A percentile compares a stretch with the other conserved stretches of the same genome.
Conservation (phyloP, 2,329 filamentous ascomycete genomes). For the Fusarium miscanthi region DNA sequence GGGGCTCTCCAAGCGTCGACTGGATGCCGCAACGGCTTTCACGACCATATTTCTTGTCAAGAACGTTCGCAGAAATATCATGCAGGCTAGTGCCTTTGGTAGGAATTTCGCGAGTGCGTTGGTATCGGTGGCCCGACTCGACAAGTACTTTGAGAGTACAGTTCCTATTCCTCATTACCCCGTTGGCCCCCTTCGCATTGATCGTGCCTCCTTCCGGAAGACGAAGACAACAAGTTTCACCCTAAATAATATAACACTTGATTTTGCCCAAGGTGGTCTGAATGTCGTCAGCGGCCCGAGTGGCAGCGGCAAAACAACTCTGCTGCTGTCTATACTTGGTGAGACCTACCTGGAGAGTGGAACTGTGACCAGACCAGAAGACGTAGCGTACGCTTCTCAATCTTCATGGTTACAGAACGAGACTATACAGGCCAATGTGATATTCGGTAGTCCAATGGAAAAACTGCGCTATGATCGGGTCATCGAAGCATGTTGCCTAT, state of each 20-base stretch:
- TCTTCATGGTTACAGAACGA: conserved; percentile 69
- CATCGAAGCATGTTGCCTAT: conserved; percentile 65
- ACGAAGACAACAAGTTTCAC: conserved; percentile 62
- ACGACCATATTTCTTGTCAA: conserved; percentile 66
- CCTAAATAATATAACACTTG: conserved; percentile 60
- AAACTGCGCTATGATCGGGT: conserved; percentile 64
- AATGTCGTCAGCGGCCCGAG: conserved; percentile 66
- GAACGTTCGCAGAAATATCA: conserved; percentile 63
- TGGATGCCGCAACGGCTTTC: conserved; percentile 68
- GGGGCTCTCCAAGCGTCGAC: conserved; percentile 57
- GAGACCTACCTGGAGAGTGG: conserved; percentile 64
- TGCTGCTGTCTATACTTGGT: conserved; percentile 65
- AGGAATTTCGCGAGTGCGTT: conserved; percentile 51
- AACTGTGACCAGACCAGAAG: conserved; percentile 59
- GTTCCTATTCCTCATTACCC: conserved; percentile 61
- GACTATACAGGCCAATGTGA: conserved; percentile 65
- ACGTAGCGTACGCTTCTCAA: conserved; percentile 68
- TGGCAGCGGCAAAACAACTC: conserved; percentile 67
- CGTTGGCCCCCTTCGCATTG: conserved; percentile 60
- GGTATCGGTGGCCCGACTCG: conserved; percentile 62
- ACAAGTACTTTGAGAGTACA: conserved; percentile 65
- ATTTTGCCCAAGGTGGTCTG: conserved; percentile 64
- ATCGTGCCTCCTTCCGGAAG: conserved; percentile 60
- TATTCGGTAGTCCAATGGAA: conserved; percentile 65
- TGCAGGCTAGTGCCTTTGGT: conserved; percentile 59